Conservation (phyloP, 306 rosid genomes). For the Prunus davidiana region DNA sequence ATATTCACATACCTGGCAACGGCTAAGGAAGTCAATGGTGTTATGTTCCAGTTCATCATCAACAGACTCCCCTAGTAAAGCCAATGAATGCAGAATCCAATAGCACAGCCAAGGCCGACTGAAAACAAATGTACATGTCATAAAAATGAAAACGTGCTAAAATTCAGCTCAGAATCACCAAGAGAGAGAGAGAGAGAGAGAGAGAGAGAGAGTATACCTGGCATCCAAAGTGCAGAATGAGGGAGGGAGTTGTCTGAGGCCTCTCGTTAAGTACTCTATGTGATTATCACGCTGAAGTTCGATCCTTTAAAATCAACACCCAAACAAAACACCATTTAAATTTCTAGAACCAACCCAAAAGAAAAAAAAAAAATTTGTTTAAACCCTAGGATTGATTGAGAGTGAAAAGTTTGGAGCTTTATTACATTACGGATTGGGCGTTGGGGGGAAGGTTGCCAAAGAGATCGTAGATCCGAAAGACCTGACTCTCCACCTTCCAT, state of each 20-base stretch:
- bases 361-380: background rate
- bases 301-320: conserved; percentile 36
- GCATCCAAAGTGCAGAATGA: conserved; percentile 74
- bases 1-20: conserved; percentile 62
- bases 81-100: conserved; percentile 84
- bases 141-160: background rate
- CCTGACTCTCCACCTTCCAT: conserved; percentile 53
- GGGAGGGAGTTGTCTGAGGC: conserved; percentile 61
- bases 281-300: conserved; percentile 80
- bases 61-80: conserved; percentile 64
- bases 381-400: background rate
- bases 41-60: conserved; percentile 51
- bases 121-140: background rate
- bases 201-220: conserved; percentile 37
- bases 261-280: conserved; percentile 51
- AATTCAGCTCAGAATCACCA: background rate
- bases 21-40: conserved; percentile 65
- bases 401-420: background rate
- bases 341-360: background rate
- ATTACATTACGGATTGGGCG: conserved; percentile 53
- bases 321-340: background rate
- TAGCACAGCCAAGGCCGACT: conserved; percentile 99
- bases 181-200: background rate
- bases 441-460: conserved; percentile 43
- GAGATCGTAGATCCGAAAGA: conserved; percentile 47